Evolutionary conservation across 108 stramenopile genomes (phyloP), one percentile per base, ranked within the genome.

Genomic region (Skeletonema marinoi): DNA sequence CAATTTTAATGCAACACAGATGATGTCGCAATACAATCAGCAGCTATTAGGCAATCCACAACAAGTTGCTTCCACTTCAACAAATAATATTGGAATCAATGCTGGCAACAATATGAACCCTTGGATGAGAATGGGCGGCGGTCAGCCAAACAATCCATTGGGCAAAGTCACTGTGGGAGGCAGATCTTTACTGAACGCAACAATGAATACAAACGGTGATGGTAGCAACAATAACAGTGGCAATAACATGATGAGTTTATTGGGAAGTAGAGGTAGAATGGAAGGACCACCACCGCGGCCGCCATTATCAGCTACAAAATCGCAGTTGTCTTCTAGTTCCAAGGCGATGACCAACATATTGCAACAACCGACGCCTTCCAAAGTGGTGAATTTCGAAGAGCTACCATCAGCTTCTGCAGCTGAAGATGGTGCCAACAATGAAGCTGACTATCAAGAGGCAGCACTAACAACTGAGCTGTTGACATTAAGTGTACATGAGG

Each of bases 401-500:
- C 25, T 25, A 56, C 21, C 54, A 56, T 8, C 54, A 7, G 54
- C n/a, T 56, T 56, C 54, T 21, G 25, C 54, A 56, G 9, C 8
- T 10, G 25, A 56, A 2, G 54, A 56, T 25, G 54, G 21, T 56
- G 54, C 21, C 25, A 56, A 21, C 25, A 29, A 29, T 25, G 54
- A 56, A 56, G 30, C 12, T 14, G 32, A 64, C 7, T 19, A 38
- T 35, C 31, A 64, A 56, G 75, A 82, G 38, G 65, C 63, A 46
- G 65, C 81, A 62, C 62, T 91, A 30, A 88, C 87, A 29, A 83
- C 93, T 61, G 88, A 79, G 2, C 72, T 92, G 12, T 17, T 96
- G 61, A 90, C 94, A 50, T 63, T 96, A 77, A 92, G 88, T 58
- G 74, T 96, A 11, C 94, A 96, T 65, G 94, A 96, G 70, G 86